Conservation (phyloP, 768 basidiomycete species). For the Termitomyces sp. region DNA sequence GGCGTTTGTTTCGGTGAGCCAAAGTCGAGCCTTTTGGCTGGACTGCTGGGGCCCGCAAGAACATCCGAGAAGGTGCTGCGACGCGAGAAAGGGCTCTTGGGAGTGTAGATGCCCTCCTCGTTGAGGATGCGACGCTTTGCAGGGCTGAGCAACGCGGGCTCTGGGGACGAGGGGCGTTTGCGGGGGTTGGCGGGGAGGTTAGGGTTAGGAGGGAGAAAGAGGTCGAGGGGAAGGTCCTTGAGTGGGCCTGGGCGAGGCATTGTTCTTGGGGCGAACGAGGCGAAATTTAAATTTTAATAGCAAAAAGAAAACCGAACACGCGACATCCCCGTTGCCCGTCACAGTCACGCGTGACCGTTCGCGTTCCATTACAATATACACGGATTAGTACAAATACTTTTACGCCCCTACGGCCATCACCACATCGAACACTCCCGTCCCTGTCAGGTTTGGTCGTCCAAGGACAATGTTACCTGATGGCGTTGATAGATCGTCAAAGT, state of each 20-base stretch:
- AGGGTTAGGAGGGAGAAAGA: constrained; percentile 39
- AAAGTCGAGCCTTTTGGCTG: constrained; percentile 53
- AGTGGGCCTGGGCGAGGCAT: constrained; percentile 53
- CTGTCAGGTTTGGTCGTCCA: constrained; percentile 82
- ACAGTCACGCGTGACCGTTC: constrained; percentile 19
- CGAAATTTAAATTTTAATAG: constrained; percentile 3
- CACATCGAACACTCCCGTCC: constrained; percentile 94
- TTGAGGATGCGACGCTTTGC: constrained; percentile 66
- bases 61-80: constrained; percentile 18
- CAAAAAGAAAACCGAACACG: constrained; percentile 5
- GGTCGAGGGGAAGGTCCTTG: constrained; percentile 56
- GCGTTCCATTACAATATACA: constrained; percentile 15
- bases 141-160: constrained; percentile 49
- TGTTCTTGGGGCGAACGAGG: constrained; percentile 3
- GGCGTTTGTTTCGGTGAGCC: constrained; percentile 30
- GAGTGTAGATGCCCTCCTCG: constrained; percentile 45
- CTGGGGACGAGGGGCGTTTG: constrained; percentile 66
- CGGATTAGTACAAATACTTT: constrained; percentile 6
- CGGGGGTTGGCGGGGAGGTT: constrained; percentile 28
- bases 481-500: constrained; percentile 88
- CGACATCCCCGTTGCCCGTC: constrained; percentile 1
- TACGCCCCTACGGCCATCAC: constrained; percentile 47
- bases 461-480: constrained; percentile 92
- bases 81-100: constrained; percentile 29
- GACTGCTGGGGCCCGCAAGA: constrained; percentile 33